phyloP scores from a whole-genome alignment of 2,329 filamentous ascomycete genomes.

The Xylariaceae sp. region DNA sequence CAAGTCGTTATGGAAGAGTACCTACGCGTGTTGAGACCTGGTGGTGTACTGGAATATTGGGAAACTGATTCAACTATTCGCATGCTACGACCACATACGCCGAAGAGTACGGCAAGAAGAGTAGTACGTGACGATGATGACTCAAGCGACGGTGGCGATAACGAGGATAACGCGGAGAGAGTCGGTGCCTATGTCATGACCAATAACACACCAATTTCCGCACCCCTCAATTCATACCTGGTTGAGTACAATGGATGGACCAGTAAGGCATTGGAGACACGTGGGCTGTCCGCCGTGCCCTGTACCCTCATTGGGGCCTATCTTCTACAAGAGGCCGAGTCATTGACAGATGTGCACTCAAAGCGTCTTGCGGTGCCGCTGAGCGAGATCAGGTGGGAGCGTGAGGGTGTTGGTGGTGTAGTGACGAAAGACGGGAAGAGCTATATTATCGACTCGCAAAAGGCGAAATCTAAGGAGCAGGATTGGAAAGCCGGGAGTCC shows the following conservation, averaged over 20 bases:
- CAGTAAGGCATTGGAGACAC: slow-evolving; percentile 66
- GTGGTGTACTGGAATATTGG: slow-evolving; percentile 82
- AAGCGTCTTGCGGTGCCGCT: slow-evolving; percentile 83
- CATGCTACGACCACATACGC: slow-evolving; percentile 74
- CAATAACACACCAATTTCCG: slow-evolving; percentile 74
- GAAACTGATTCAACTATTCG: slow-evolving; percentile 81
- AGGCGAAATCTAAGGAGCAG: slow-evolving; percentile 43
- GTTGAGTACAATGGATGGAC: slow-evolving; percentile 83
- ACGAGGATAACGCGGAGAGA: slow-evolving; percentile 59
- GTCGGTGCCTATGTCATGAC: slow-evolving; percentile 81
- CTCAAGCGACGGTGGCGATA: slow-evolving; percentile 43
- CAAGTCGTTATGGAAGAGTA: slow-evolving; percentile 63
- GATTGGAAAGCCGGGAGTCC: slow-evolving; percentile 42
- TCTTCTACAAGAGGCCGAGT: slow-evolving; percentile 75
- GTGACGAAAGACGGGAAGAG: slow-evolving; percentile 57
- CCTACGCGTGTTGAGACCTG: slow-evolving; percentile 69
- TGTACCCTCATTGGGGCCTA: slow-evolving; percentile 74
- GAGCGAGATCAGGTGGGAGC: slow-evolving; percentile 82
- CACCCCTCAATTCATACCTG: slow-evolving; percentile 76
- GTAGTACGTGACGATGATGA: slow-evolving; percentile 25
- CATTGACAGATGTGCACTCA: slow-evolving; percentile 63
- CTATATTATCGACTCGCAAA: slow-evolving; percentile 55
- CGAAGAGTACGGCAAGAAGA: slow-evolving; percentile 28
- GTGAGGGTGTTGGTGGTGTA: slow-evolving; percentile 63
- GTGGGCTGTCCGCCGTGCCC: slow-evolving; percentile 68